Evolutionary conservation across 176 grass and related monocot species (phyloP), one percentile per base, ranked within the genome.

Genomic region (Areca catechu): DNA sequence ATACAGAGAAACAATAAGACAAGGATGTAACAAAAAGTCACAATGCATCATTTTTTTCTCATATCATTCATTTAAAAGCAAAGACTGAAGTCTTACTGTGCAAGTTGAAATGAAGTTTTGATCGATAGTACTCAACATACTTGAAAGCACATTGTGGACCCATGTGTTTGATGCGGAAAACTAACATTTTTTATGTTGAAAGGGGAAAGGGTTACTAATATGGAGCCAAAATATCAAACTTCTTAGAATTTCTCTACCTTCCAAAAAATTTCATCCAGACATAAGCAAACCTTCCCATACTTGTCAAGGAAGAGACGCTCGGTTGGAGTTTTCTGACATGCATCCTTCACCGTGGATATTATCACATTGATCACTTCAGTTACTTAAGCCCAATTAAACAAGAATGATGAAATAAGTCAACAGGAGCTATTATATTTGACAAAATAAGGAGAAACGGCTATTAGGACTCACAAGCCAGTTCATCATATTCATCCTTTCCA

Each of bases 401-500:
- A 43, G 7, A 43, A 43, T 12, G 2, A 43, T 43, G 34, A 43
- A 12, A 43, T 3, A 43, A 43, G 7, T 43, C 1, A 12, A 43
- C 34, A 43, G 10, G 10, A 12, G 1, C 0, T 10, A 12, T 12
- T 43, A 3, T 29, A 43, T 43, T 43, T 43, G 7, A 14, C 9
- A 43, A 43, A 12, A 12, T 43, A 43, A 12, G 22, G 50, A 34
- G 12, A 18, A 20, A 25, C 51, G 62, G 20, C 25, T 43, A 4
- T 50, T 4, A 53, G 15, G 19, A 82, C 92, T 97, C 65, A 97
- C 92, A 50, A 67, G 86, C 86, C 82, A 97, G 92, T 47, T 97
- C 92, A 15, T 97, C 92, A 5, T 97, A 97, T 64, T 97, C 92
- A 88, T 97, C 92, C 72, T 97, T 97, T 54, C 93, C 93, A 60